Percentiles rank a stretch among this genome's conserved stretches.
Conservation (phyloP, 1,284 basidiomycete species). For the Heterobasidion parviporum region DNA sequence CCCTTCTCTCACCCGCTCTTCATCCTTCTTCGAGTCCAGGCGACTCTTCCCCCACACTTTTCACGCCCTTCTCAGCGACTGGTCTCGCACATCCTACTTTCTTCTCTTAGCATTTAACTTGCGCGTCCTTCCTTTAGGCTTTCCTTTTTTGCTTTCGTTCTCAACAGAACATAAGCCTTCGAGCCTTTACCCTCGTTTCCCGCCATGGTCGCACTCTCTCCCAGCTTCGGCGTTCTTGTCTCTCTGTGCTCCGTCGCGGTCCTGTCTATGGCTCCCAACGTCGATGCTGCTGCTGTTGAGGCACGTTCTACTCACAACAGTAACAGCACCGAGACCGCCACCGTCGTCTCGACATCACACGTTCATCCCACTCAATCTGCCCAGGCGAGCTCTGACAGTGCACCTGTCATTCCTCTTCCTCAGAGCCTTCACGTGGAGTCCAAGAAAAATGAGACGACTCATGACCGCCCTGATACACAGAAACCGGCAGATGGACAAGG, state of each 20-base stretch:
- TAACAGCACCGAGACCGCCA: not conserved
- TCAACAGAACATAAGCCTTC: not conserved
- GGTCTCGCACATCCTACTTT: not conserved
- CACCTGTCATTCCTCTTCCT: conserved; percentile 16
- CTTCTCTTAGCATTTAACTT: not conserved
- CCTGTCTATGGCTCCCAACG: conserved; percentile 23
- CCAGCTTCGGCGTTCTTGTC: conserved; percentile 37
- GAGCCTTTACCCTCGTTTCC: too few species aligned
- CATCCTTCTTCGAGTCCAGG: conserved; percentile 1
- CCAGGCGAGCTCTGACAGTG: not conserved
- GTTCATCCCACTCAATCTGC: conserved; percentile 10
- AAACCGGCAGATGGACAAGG: not conserved
- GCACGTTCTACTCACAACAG: conserved; percentile 14
- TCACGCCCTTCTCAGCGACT: not conserved
- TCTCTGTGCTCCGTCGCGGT: conserved; percentile 34
- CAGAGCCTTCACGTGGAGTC: not conserved
- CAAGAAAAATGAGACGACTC: not conserved
- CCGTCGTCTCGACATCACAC: conserved; percentile 2
- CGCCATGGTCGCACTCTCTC: conserved; percentile 1
- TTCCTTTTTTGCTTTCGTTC: not conserved
- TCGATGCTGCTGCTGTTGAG: conserved; percentile 30
- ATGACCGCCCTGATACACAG: not conserved
- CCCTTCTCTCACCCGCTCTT: not conserved
- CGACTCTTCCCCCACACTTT: not conserved
- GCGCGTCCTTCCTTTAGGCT: not conserved